A percentile compares a stretch with the other conserved stretches of the same genome.
Evolutionary conservation across 768 basidiomycete genomes (phyloP).

Genomic region (Lanmaoa rubissima): DNA sequence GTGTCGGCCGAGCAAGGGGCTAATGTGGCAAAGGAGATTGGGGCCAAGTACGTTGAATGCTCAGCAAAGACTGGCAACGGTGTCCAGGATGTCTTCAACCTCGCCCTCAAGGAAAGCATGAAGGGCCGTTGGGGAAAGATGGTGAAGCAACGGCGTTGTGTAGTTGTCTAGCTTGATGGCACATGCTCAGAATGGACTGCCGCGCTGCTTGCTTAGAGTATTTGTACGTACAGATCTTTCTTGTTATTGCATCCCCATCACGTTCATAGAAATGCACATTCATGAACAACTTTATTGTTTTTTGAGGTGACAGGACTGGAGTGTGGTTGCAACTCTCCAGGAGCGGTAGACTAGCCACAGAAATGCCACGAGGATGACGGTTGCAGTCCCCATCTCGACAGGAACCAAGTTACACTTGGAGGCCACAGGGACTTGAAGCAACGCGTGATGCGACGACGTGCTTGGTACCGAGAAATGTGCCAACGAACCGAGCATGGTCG

Average conservation of each 20-base stretch:
- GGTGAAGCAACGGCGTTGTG: constrained; percentile 67
- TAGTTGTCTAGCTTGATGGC: constrained; percentile 43
- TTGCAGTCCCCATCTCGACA: constrained; percentile 39
- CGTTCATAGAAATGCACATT: constrained; percentile 8
- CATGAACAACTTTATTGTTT: constrained; percentile 15
- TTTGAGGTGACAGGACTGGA: constrained; percentile 26
- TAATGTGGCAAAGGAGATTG: constrained; percentile 88
- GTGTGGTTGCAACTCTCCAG: constrained; percentile 21
- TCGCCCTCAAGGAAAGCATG: constrained; percentile 89
- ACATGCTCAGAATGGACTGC: constrained; percentile 11
- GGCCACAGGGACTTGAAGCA: constrained; percentile 35
- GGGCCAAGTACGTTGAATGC: constrained; percentile 92
- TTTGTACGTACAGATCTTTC: constrained; percentile 33
- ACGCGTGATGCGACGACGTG: constrained; percentile 2
- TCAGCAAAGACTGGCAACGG: constrained; percentile 89
- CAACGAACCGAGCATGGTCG: constrained; percentile 20
- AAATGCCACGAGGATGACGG: constrained; percentile 32
- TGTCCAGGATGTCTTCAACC: constrained; percentile 88
- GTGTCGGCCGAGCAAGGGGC: constrained; percentile 81
- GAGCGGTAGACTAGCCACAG: constrained; percentile 33
- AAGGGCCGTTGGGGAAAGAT: constrained; percentile 74
- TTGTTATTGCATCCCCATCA: constrained; percentile 22
- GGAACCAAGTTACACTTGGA: constrained; percentile 27
- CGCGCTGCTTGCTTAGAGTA: constrained; percentile 15
- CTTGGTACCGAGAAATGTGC: constrained; percentile 18